Evolutionary conservation across 441 rosid genomes (phyloP).

Genomic region (Adansonia rubrostipa): DNA sequence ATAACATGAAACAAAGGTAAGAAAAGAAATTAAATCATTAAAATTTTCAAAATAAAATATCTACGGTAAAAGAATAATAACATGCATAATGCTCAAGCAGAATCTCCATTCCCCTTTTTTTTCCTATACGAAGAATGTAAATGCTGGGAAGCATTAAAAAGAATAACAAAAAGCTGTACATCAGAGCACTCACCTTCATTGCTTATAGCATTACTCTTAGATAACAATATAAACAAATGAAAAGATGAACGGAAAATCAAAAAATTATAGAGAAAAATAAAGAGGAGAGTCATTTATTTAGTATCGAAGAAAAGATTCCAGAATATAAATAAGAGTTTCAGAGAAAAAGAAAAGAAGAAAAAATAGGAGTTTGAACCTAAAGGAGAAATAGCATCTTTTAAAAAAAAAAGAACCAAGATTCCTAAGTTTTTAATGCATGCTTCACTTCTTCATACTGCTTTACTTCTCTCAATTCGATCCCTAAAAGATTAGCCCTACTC

Average conservation of each 20-base stretch:
- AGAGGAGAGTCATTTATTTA: not conserved
- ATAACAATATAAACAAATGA: not conserved
- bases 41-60: not conserved
- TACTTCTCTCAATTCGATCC: not conserved
- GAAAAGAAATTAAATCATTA: constrained; percentile 13
- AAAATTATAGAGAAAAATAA: not conserved
- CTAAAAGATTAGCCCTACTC: constrained; percentile 19
- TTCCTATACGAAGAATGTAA: not conserved
- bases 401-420: not conserved
- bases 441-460: constrained; percentile 16
- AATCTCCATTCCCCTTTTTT: not conserved
- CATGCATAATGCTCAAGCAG: constrained; percentile 6
- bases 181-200: not conserved
- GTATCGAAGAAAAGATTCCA: constrained; percentile 3
- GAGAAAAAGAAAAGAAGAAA: not conserved
- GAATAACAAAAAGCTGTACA: not conserved
- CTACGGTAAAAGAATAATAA: not conserved
- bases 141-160: not conserved
- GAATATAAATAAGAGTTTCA: not conserved
- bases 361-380: not conserved
- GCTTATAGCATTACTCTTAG: not conserved
- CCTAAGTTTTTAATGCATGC: not conserved
- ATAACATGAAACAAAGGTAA: constrained; percentile 20
- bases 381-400: not conserved
- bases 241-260: not conserved